phyloP scores from a whole-genome alignment of 106 monocot species.

The Dendrobium chrysotoxum region DNA sequence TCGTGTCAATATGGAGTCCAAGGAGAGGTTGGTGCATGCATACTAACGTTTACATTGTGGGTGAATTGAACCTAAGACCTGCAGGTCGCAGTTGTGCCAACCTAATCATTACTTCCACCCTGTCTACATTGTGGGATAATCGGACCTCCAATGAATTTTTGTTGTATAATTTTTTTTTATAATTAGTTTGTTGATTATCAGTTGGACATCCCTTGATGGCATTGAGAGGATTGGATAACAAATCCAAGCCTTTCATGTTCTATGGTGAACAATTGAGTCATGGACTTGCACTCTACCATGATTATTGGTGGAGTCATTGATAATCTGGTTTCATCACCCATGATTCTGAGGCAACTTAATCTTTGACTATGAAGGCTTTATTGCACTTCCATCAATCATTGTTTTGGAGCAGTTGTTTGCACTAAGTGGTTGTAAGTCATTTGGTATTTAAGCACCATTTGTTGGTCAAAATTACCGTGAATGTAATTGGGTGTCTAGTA shows the following conservation, averaged over 20 bases:
- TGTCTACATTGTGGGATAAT: too few relatives aligned
- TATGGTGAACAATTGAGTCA: neutral
- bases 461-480: neutral
- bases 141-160: too few relatives aligned
- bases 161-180: neutral
- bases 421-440: neutral
- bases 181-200: neutral
- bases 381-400: neutral
- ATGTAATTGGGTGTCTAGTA: neutral
- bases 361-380: neutral
- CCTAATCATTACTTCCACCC: neutral
- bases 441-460: neutral
- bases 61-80: neutral
- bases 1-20: neutral
- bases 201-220: neutral
- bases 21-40: neutral
- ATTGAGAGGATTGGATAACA: neutral
- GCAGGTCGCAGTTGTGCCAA: neutral
- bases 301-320: neutral
- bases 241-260: neutral
- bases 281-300: neutral
- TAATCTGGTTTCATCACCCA: neutral
- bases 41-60: neutral
- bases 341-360: neutral
- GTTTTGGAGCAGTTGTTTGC: neutral